These are phyloP conservation scores for Podospora bellae-mahoneyi DNA, from an alignment of 495 filamentous ascomycete genomes.

Conservation along the genomic window DNA sequence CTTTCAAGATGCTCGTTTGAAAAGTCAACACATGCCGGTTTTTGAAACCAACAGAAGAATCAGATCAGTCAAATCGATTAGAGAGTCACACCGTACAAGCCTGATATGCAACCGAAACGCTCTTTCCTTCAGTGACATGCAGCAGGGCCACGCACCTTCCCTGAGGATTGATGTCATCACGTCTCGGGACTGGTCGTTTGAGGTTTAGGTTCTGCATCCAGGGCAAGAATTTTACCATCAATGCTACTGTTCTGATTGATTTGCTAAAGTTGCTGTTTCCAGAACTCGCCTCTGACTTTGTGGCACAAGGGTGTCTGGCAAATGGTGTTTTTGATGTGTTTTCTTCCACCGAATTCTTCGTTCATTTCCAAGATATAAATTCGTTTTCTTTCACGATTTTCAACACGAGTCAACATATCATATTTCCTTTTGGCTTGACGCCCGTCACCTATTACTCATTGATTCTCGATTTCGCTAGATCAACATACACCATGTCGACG, in stretches of 20 bases:
- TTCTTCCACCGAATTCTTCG: not conserved
- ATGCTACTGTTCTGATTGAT: not conserved
- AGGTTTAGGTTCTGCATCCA: not conserved
- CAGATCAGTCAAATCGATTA: not conserved
- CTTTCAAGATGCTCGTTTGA: not conserved
- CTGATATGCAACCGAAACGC: not conserved
- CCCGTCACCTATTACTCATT: too few relatives aligned
- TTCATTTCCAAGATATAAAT: too few relatives aligned
- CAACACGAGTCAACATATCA: too few relatives aligned
- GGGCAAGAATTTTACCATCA: not conserved
- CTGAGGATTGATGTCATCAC: not conserved
- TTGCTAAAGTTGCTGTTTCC: not conserved
- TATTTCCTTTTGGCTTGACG: too few relatives aligned
- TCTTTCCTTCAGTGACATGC: not conserved
- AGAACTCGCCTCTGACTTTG: not conserved
- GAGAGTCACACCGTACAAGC: not conserved
- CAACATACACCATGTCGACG: slow-evolving; percentile 1
- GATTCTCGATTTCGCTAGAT: not conserved
- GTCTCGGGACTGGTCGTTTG: not conserved
- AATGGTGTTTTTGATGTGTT: not conserved
- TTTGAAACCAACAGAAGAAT: not conserved
- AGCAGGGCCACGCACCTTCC: not conserved
- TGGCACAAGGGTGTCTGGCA: not conserved
- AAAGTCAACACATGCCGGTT: not conserved
- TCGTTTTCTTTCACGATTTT: too few relatives aligned